These are phyloP conservation scores for Leishmania braziliensis DNA, from an alignment of 208 protist genomes.

Conservation along the genomic window DNA sequence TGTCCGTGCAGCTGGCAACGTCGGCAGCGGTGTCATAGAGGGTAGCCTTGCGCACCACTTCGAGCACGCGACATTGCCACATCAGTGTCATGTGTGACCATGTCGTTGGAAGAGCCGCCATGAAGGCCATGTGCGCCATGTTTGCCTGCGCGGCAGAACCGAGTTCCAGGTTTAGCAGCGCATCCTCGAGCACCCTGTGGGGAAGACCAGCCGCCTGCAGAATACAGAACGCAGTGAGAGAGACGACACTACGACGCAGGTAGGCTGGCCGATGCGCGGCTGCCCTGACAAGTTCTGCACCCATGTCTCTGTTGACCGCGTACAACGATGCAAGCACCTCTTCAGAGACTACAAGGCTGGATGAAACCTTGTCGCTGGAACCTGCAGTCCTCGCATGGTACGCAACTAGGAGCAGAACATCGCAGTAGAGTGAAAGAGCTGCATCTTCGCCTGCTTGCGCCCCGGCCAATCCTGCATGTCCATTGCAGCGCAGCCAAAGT, in stretches of 20 bases:
- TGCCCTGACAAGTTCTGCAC: constrained; percentile 1
- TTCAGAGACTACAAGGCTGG: background rate
- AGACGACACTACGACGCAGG: constrained; percentile 16
- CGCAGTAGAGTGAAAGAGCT: constrained; percentile 29
- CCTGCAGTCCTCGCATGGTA: constrained; percentile 2
- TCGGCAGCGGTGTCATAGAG: constrained; percentile 33
- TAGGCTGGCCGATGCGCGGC: background rate
- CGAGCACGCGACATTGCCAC: constrained; percentile 31
- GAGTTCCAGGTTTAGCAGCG: constrained; percentile 22
- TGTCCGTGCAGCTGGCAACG: constrained; percentile 8
- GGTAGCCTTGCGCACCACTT: constrained; percentile 32
- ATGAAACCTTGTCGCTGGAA: background rate
- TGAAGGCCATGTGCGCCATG: constrained; percentile 34
- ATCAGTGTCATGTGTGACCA: constrained; percentile 2
- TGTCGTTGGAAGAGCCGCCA: constrained; percentile 19
- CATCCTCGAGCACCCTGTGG: background rate
- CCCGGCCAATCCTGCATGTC: background rate
- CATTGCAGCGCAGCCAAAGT: constrained; percentile 19
- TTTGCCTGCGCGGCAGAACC: constrained; percentile 10
- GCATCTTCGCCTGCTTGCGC: background rate
- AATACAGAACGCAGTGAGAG: constrained; percentile 31
- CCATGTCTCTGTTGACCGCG: constrained; percentile 25
- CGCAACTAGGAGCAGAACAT: constrained; percentile 23
- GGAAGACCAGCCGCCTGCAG: constrained; percentile 14
- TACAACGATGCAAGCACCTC: constrained; percentile 16